These are phyloP conservation scores for Mortierella sp. DNA, from an alignment of 371 early-diverging fungal species.

Conservation along the genomic window DNA sequence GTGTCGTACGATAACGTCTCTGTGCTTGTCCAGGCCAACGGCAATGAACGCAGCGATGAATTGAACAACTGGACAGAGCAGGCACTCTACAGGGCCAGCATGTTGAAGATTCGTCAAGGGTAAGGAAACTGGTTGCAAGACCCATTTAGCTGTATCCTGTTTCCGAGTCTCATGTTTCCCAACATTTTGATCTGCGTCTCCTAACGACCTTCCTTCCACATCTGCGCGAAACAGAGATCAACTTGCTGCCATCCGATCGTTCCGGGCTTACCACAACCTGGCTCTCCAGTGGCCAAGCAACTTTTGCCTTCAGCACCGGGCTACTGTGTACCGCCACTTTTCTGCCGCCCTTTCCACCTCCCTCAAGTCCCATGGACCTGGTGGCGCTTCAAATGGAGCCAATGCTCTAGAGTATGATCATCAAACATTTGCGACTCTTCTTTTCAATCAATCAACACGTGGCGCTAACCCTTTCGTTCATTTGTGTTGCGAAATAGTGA, in stretches of 20 bases:
- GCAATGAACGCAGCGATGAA: constrained; percentile 57
- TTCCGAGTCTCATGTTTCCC: no score
- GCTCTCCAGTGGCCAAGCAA: constrained; percentile 55
- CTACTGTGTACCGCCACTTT: constrained; percentile 56
- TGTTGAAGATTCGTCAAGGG: constrained; percentile 64
- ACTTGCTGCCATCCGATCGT: constrained; percentile 54
- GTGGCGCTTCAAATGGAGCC: constrained; percentile 39
- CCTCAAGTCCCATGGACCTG: constrained; percentile 59
- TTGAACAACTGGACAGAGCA: constrained; percentile 75
- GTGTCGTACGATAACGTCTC: constrained; percentile 64
- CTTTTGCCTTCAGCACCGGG: constrained; percentile 32
- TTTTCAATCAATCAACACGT: no score
- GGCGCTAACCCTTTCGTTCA: no score
- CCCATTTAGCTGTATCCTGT: no score
- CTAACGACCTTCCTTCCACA: not conserved
- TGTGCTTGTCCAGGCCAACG: constrained; percentile 52
- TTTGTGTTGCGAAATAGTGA: constrained; percentile 9
- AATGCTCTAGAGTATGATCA: constrained; percentile 33
- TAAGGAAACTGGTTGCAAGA: constrained; percentile 35
- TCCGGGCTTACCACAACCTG: constrained; percentile 66
- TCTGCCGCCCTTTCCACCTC: constrained; percentile 44
- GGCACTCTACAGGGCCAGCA: constrained; percentile 72
- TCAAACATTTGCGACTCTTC: no score
- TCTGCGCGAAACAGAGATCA: constrained; percentile 16
- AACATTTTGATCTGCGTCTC: no score